Percentiles rank a stretch among this genome's conserved stretches.
phyloP scores from a whole-genome alignment of 1,284 basidiomycete species.

The Marasmius fiardii region DNA sequence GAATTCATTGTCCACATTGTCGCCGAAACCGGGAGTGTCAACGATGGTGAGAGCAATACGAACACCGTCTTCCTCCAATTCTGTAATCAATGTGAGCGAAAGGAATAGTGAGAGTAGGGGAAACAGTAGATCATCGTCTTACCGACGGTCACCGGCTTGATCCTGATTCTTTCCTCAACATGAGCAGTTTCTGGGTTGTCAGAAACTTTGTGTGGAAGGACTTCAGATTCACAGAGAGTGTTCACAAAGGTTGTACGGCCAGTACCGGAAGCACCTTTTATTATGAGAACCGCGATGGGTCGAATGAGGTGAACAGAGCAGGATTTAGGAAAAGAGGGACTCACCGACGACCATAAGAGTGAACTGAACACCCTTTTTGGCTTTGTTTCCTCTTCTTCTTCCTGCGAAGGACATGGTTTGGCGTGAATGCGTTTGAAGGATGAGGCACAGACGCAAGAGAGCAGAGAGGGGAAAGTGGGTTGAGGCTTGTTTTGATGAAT shows the following conservation, averaged over 20 bases:
- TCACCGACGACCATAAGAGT: slow-evolving; percentile 92
- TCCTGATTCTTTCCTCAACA: slow-evolving; percentile 91
- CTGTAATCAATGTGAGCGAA: slow-evolving; percentile 36
- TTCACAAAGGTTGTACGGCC: slow-evolving; percentile 98
- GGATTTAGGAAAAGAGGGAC: slow-evolving; percentile 25
- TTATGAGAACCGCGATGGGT: slow-evolving; percentile 18
- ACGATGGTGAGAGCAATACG: slow-evolving; percentile 98
- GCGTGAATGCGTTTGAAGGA: slow-evolving; percentile 10
- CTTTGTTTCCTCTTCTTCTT: slow-evolving; percentile 89
- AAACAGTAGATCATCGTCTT: slow-evolving; percentile 29
- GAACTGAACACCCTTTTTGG: slow-evolving; percentile 97
- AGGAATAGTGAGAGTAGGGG: slow-evolving; percentile 4
- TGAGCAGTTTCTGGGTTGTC: slow-evolving; percentile 90
- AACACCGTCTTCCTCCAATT: slow-evolving; percentile 98
- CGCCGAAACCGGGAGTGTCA: slow-evolving; percentile 98
- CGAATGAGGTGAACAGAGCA: slow-evolving; percentile 13
- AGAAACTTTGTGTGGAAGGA: slow-evolving; percentile 81
- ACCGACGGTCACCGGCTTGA: slow-evolving; percentile 96
- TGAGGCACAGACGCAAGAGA: slow-evolving; percentile 14
- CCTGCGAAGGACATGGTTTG: slow-evolving; percentile 77
- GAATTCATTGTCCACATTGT: slow-evolving; percentile 99
- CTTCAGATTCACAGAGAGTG: slow-evolving; percentile 93
- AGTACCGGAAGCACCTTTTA: slow-evolving; percentile 87
- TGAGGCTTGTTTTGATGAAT: slow-evolving; percentile 10
- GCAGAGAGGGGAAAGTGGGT: slow-evolving; percentile 2